These are phyloP conservation scores for Fusarium burgessii DNA, from an alignment of 2,329 filamentous ascomycete genomes.

Conservation along the genomic window DNA sequence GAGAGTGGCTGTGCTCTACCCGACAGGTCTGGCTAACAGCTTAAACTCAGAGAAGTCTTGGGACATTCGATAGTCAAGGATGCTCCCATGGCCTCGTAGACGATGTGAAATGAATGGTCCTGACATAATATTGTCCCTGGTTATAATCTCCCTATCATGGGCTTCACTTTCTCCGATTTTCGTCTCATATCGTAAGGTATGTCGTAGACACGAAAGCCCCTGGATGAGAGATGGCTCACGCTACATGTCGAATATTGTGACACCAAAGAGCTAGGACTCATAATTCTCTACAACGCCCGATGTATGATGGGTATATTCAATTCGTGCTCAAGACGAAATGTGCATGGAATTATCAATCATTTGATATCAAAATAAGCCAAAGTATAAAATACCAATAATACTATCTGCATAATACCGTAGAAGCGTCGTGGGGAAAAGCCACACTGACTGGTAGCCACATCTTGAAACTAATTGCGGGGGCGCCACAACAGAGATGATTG, in stretches of 20 bases:
- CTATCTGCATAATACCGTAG: not conserved
- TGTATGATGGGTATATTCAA: too few species aligned
- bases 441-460: conserved; percentile 27
- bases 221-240: conserved; percentile 6
- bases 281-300: not conserved
- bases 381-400: not conserved
- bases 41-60: not conserved
- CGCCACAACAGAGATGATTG: conserved; percentile 34
- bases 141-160: not conserved
- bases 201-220: not conserved
- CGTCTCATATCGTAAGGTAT: not conserved
- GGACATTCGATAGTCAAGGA: conserved; percentile 15
- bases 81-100: not conserved
- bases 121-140: not conserved
- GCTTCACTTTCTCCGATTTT: not conserved
- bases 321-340: not conserved
- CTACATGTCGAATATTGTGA: not conserved
- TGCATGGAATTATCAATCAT: too few species aligned
- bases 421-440: conserved; percentile 18
- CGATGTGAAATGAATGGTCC: not conserved
- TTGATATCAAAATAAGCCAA: not conserved
- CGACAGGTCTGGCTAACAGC: conserved; percentile 9
- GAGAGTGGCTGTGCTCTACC: conserved; percentile 19
- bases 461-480: conserved; percentile 14
- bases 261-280: not conserved